Base-by-base conservation (phyloP, 768 basidiomycete species). In the Termitomyces sp. region DNA sequence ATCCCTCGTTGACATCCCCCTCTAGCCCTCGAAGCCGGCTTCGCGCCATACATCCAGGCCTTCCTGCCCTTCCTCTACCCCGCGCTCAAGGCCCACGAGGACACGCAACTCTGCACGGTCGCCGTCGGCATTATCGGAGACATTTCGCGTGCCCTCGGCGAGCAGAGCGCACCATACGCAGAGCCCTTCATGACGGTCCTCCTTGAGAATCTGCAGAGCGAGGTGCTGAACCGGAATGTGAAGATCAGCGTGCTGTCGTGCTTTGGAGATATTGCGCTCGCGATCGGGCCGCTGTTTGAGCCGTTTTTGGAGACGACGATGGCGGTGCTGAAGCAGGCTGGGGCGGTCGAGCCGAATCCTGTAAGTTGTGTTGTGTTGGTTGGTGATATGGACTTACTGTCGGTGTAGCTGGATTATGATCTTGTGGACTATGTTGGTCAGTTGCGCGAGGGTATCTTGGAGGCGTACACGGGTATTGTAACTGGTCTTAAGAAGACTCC, bases 121-220 rank as follows among this genome's bases (percentile, higher is more conserved):
- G 94, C 95, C 16, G 92, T 98, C 47, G 96, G 96, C 63, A 86
- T 97, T 63, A 92, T 98, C 55, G 94, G 95, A 8, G 97, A 99
- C 65, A 86, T 98, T 54, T 93, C 94, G n/a, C 91, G 96, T 55
- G 95, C 95, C 1, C 82, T 98, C 20, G 90, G 93, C 45, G 90
- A 93, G 57, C 83, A 86, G 67, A 88, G 88, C 57, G 82, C 84
- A 1, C 87, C 89, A 65, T 98, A 95, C 71, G 87, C 93, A 39
- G 80, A 84, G 58, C 79, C 86, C 3, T 95, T 99, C 78, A 97
- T 99, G 91, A 88, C 84, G 12, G 92, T 92, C 16, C 79, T 99
- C 33, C 78, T 98, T 22, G 91, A 95, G 71, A 93, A 96, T 65
- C 78, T 99, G 37, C 90, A 93, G 71, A 93, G 91, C 64, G 88